phyloP scores from a whole-genome alignment of 768 basidiomycete genomes.

The Tricholoma terreum region DNA sequence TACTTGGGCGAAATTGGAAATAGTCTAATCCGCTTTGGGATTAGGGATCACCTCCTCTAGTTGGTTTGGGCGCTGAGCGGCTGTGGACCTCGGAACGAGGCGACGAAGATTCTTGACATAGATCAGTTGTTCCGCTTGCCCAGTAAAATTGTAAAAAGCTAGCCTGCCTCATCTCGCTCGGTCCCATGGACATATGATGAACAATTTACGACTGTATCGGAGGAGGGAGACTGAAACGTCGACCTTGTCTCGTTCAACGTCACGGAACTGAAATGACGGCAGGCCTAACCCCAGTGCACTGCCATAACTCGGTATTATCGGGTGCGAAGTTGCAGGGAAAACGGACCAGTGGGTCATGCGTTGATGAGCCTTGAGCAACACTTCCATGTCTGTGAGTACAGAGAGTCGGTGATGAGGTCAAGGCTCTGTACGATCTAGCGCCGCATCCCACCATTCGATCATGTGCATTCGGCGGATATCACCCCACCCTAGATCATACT shows the following conservation, averaged over 20 bases:
- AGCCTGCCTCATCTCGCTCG: background rate
- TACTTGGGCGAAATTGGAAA: background rate
- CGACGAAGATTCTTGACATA: background rate
- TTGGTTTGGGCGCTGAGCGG: background rate
- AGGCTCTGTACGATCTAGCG: background rate
- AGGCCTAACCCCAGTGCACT: background rate
- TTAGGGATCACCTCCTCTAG: background rate
- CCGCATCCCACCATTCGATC: background rate
- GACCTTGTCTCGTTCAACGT: background rate
- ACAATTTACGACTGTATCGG: conserved; percentile 1
- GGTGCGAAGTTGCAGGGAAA: background rate
- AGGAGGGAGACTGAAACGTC: background rate
- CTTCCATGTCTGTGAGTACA: background rate
- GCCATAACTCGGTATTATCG: background rate
- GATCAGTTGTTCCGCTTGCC: background rate
- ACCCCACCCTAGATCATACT: background rate
- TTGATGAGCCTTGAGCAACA: background rate
- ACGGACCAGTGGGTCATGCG: too few species aligned
- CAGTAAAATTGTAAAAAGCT: background rate
- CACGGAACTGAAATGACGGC: background rate
- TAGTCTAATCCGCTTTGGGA: background rate
- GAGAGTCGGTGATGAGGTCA: background rate
- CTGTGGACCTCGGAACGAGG: background rate
- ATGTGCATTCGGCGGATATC: background rate
- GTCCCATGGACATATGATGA: too few species aligned